Conservation (phyloP, 2,329 filamentous ascomycete genomes). For the Cladophialophora carrionii region DNA sequence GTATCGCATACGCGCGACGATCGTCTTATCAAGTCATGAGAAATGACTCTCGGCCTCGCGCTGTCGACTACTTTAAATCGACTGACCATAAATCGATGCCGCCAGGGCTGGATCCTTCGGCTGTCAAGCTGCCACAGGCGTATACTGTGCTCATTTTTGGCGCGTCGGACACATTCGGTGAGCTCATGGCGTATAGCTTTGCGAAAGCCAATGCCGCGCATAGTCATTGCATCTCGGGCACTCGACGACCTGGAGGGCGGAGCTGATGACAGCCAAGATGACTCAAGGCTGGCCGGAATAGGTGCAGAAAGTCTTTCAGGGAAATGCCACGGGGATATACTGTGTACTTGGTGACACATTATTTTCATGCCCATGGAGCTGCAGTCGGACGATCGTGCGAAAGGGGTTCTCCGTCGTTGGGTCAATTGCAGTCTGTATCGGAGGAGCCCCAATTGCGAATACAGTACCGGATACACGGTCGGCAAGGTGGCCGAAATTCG, state of each 20-base stretch:
- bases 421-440: slow-evolving; percentile 43
- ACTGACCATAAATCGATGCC: slow-evolving; percentile 19
- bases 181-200: slow-evolving; percentile 43
- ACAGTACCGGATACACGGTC: slow-evolving; percentile 47
- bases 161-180: slow-evolving; percentile 45
- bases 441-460: slow-evolving; percentile 48
- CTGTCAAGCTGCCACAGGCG: slow-evolving; percentile 36
- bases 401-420: slow-evolving; percentile 43
- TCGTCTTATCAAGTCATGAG: slow-evolving; percentile 4
- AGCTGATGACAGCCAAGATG: slow-evolving; percentile 43
- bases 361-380: slow-evolving; percentile 44
- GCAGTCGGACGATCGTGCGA: slow-evolving; percentile 38
- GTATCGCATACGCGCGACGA: not conserved
- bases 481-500: slow-evolving; percentile 46
- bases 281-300: slow-evolving; percentile 42
- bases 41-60: slow-evolving; percentile 29
- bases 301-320: slow-evolving; percentile 44
- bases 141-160: slow-evolving; percentile 46
- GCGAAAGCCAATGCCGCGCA: slow-evolving; percentile 42
- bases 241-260: slow-evolving; percentile 42
- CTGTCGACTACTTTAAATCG: slow-evolving; percentile 28
- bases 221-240: slow-evolving; percentile 44
- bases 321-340: slow-evolving; percentile 47
- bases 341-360: slow-evolving; percentile 43
- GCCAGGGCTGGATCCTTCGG: slow-evolving; percentile 33